Percentiles rank a stretch among this genome's conserved stretches.
Conservation (phyloP, 768 basidiomycete species). For the Suillus americanus region DNA sequence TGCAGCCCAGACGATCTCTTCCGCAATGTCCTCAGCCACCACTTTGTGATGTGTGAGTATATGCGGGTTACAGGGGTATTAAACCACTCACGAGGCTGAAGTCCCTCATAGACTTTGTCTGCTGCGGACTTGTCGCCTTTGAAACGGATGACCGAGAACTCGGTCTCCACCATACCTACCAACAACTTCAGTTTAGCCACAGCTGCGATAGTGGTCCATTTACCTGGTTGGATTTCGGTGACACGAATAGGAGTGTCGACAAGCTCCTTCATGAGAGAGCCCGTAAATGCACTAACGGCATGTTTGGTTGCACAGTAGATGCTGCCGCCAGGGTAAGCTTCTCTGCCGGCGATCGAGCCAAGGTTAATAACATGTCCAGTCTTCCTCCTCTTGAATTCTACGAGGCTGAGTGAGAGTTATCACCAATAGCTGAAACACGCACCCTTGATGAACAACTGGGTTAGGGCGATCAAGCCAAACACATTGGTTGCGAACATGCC, state of each 20-base stretch:
- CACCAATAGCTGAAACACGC: background rate
- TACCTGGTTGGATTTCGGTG: constrained; percentile 91
- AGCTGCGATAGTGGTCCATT: constrained; percentile 17
- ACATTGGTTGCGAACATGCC: constrained; percentile 83
- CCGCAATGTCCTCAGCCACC: constrained; percentile 84
- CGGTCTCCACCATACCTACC: constrained; percentile 82
- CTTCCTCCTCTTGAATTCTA: constrained; percentile 77
- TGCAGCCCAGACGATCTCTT: constrained; percentile 98
- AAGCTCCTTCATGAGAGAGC: constrained; percentile 78
- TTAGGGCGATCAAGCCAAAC: constrained; percentile 80
- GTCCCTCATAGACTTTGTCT: constrained; percentile 86
- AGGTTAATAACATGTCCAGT: constrained; percentile 92
- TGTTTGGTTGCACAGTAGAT: constrained; percentile 93
- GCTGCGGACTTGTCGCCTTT: constrained; percentile 81
- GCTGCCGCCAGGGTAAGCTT: constrained; percentile 86
- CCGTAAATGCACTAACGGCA: constrained; percentile 85
- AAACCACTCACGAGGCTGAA: constrained; percentile 73
- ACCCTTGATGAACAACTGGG: constrained; percentile 71
- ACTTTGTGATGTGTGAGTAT: constrained; percentile 43
- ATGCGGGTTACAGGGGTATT: background rate
- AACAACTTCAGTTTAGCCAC: constrained; percentile 1
- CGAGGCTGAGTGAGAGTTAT: constrained; percentile 12
- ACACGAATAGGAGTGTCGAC: constrained; percentile 93
- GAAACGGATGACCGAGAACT: constrained; percentile 91
- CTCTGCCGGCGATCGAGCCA: constrained; percentile 87